phyloP scores from a whole-genome alignment of 768 basidiomycete species.

The Kondoa malvinella region DNA sequence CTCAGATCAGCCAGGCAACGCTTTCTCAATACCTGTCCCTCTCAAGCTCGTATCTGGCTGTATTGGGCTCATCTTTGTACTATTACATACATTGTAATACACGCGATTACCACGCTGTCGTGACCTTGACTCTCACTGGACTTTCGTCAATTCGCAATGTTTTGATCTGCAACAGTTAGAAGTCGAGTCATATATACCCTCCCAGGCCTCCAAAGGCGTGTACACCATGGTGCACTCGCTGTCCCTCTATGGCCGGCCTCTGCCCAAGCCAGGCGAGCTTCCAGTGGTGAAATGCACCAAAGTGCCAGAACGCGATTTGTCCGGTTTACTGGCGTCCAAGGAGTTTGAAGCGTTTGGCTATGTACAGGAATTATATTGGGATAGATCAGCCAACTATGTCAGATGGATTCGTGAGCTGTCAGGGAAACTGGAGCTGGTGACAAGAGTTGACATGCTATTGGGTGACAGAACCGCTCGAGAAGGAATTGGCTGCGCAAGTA shows the following conservation, averaged over 20 bases:
- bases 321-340: neutral
- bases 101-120: too few species aligned
- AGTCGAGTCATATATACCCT: too few species aligned
- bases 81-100: too few species aligned
- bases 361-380: neutral
- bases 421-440: conserved; percentile 57
- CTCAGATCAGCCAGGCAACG: too few species aligned
- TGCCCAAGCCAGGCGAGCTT: neutral
- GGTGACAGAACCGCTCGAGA: conserved; percentile 77
- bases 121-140: too few species aligned
- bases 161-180: too few species aligned
- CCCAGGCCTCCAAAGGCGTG: too few species aligned
- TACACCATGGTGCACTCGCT: neutral
- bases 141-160: too few species aligned
- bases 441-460: conserved; percentile 85
- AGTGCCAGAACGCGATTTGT: neutral
- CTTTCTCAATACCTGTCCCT: too few species aligned
- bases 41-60: too few species aligned
- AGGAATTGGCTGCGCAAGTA: conserved; percentile 76
- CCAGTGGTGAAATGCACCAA: neutral
- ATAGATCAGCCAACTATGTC: neutral
- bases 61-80: too few species aligned
- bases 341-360: neutral
- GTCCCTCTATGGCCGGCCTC: neutral
- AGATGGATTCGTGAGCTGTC: conserved; percentile 24